phyloP scores from a whole-genome alignment of 148 eudicot genomes.

The Vaccinium macrocarpon region DNA sequence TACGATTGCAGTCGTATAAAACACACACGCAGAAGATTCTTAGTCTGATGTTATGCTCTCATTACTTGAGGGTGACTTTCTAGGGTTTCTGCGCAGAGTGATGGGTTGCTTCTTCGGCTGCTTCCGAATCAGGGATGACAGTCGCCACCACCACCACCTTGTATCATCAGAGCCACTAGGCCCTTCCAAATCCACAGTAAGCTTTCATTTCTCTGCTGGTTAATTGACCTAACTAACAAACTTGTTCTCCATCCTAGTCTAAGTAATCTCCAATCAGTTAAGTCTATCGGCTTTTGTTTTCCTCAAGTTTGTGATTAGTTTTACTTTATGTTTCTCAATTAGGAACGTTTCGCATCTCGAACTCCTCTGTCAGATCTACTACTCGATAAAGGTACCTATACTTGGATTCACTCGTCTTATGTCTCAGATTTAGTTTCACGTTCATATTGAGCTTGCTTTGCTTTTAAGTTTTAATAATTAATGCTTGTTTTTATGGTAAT shows the following conservation, averaged over 20 bases:
- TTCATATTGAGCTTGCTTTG: neutral
- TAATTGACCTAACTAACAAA: too few species aligned
- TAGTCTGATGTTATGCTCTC: constrained; percentile 18
- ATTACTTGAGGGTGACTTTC: constrained; percentile 10
- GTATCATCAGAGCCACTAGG: neutral
- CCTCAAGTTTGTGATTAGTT: neutral
- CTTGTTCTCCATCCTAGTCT: too few species aligned
- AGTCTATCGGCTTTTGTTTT: neutral
- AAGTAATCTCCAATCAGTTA: too few species aligned
- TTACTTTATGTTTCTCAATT: constrained; percentile 14
- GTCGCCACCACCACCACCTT: constrained; percentile 20
- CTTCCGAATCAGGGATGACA: constrained; percentile 28
- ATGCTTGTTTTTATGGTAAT: neutral
- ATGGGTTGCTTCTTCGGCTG: constrained; percentile 54
- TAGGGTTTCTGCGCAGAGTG: constrained; percentile 33
- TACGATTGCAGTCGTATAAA: neutral
- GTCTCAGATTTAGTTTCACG: neutral
- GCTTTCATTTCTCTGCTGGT: neutral
- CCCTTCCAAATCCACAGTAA: constrained; percentile 20
- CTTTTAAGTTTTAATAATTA: neutral
- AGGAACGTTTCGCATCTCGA: constrained; percentile 31
- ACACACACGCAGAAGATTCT: neutral
- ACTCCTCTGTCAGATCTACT: constrained; percentile 41
- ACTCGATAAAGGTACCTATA: constrained; percentile 32
- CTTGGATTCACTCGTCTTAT: neutral